phyloP scores from a whole-genome alignment of 768 basidiomycete species.

The Inosperma sp. region DNA sequence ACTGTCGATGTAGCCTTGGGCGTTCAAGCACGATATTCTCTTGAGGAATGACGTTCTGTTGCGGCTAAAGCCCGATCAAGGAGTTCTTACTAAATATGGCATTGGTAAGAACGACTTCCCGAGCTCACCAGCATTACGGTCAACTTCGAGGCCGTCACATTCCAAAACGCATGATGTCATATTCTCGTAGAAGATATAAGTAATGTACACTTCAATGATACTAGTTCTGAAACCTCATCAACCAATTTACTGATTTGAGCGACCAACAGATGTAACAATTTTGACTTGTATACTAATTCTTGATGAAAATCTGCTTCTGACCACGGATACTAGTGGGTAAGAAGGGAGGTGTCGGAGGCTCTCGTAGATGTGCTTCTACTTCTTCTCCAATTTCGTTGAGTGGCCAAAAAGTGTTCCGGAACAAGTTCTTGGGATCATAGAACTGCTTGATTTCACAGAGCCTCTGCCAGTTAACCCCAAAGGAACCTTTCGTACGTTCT shows the following conservation, averaged over 20 bases:
- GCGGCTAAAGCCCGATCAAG: too few relatives aligned
- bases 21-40: too few relatives aligned
- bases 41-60: too few relatives aligned
- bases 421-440: slow-evolving; percentile 75
- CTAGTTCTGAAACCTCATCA: too few relatives aligned
- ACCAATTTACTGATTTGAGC: background rate
- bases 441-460: slow-evolving; percentile 64
- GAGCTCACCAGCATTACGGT: too few relatives aligned
- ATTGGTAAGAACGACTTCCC: too few relatives aligned
- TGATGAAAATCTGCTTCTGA: slow-evolving; percentile 11
- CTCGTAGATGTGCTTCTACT: slow-evolving; percentile 56
- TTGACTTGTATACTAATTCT: background rate
- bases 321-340: slow-evolving; percentile 25
- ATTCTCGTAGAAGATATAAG: too few relatives aligned
- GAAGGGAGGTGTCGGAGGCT: slow-evolving; percentile 49
- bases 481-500: slow-evolving; percentile 59
- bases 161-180: too few relatives aligned
- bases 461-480: slow-evolving; percentile 70
- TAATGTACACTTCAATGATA: too few relatives aligned
- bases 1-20: too few relatives aligned
- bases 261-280: background rate
- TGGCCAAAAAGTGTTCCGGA: slow-evolving; percentile 81
- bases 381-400: slow-evolving; percentile 50
- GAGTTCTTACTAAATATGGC: too few relatives aligned
- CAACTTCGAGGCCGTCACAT: too few relatives aligned